Evolutionary conservation across 2,329 filamentous ascomycete genomes (phyloP), one percentile per base, ranked within the genome.

Genomic region (Daldinia sp.): DNA sequence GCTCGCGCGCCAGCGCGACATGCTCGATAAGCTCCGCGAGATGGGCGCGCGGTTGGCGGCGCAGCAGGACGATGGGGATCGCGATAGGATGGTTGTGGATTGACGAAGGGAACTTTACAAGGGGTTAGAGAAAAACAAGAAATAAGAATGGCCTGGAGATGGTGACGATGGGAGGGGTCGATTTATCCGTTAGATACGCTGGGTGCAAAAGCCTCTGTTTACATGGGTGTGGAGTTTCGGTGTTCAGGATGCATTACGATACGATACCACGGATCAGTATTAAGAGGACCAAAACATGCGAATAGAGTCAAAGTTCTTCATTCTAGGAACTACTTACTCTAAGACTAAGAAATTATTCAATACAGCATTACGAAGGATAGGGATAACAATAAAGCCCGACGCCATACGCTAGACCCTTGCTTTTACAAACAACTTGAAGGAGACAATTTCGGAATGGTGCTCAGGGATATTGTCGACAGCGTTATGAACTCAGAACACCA

Each of bases 1-100:
- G 75, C 90, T 93, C 48, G 79, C 79, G 73, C 82, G 81, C 76
- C 91, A 94, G 83, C 87, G 85, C 62, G 84, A 83, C 41, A 83
- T 90, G 70, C 79, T 93, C 63, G 82, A 80, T 62, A 78, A 79
- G 60, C 78, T 93, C 75, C 82, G 85, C 67, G 85, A 85, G 33
- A 82, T 86, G 48, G 86, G 87, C 0, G 72, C 79, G 9, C 73
- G 75, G 67, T 82, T 84, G 67, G 81, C 77, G 35, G 35, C 53
- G 77, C 69, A 56, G 76, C 73, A 76, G 60, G 73, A 70, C 33
- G 56, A 58, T 3, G 41, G 55, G 23, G 74, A 75, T 41, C 79
- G 68, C 6, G 81, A 82, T 71, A 63, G 37, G 44, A 69, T 69
- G 69, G 57, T 63, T 28, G 46, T 67, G 20, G 69, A 71, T 28